Conservation (phyloP, 305 asterid species). For the Fraxinus latifolia region DNA sequence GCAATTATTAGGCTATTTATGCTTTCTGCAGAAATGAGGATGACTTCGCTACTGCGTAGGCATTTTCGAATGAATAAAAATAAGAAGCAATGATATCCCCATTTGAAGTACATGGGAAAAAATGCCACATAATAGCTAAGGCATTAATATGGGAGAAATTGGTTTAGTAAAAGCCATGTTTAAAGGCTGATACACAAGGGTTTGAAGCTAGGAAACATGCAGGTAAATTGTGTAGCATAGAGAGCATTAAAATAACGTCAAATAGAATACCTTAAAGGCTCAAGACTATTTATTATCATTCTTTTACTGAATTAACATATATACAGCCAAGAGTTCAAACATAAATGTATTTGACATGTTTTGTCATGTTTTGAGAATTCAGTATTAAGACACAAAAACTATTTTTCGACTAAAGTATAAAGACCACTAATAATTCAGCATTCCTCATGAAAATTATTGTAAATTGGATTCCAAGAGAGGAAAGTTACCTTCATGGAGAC, state of each 20-base stretch:
- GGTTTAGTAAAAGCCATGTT: not conserved
- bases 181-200: not conserved
- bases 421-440: not conserved
- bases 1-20: not conserved
- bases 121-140: not conserved
- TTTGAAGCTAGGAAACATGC: not conserved
- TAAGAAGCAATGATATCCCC: not conserved
- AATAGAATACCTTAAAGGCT: not conserved
- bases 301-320: not conserved
- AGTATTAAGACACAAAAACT: not conserved
- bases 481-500: slow-evolving; percentile 61
- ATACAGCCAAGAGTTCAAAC: not conserved
- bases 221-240: not conserved
- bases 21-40: not conserved
- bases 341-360: not conserved
- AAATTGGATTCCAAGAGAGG: not conserved
- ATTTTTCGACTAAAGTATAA: not conserved
- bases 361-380: not conserved
- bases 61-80: not conserved
- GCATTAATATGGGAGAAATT: not conserved
- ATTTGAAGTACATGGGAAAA: not conserved
- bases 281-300: not conserved
- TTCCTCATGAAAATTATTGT: not conserved
- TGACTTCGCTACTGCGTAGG: not conserved
- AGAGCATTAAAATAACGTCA: not conserved